Percentiles rank a stretch among this genome's conserved stretches.
phyloP scores from a whole-genome alignment of 805 yeast species.

The Kodamaea hsintzibuensis region DNA sequence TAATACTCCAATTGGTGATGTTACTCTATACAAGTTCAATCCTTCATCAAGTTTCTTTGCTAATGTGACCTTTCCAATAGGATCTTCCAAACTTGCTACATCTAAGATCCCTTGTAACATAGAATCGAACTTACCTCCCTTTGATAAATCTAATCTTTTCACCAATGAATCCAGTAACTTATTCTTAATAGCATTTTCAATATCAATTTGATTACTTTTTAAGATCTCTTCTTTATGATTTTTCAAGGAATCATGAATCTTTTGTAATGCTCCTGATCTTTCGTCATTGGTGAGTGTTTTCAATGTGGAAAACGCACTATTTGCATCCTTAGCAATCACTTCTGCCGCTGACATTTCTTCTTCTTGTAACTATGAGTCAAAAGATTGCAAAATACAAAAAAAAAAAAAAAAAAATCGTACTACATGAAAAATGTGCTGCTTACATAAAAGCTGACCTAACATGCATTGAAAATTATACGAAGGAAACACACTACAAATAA shows the following conservation, averaged over 20 bases:
- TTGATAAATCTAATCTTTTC: conserved; percentile 80
- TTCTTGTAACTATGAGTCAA: not conserved
- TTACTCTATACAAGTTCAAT: conserved; percentile 75
- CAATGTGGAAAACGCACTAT: conserved; percentile 76
- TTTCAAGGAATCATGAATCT: conserved; percentile 69
- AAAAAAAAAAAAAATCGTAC: no score
- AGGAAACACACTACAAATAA: no score
- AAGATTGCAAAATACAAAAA: not conserved
- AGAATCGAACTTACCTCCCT: conserved; percentile 81
- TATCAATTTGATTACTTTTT: conserved; percentile 72
- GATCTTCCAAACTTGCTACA: conserved; percentile 86
- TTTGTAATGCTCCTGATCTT: conserved; percentile 69
- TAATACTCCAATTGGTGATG: conserved; percentile 94
- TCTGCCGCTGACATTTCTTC: conserved; percentile 47
- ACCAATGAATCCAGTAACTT: conserved; percentile 69
- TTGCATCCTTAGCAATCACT: conserved; percentile 77
- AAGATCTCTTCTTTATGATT: conserved; percentile 62
- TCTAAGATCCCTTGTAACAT: conserved; percentile 95
- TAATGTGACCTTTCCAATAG: conserved; percentile 84
- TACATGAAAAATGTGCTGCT: no score
- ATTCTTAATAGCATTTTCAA: conserved; percentile 64
- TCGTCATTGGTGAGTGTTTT: conserved; percentile 75
- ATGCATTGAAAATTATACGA: no score
- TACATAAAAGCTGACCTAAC: no score
- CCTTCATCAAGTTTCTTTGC: conserved; percentile 88